phyloP scores from a whole-genome alignment of 257 asterid genomes.

The Salvia splendens region DNA sequence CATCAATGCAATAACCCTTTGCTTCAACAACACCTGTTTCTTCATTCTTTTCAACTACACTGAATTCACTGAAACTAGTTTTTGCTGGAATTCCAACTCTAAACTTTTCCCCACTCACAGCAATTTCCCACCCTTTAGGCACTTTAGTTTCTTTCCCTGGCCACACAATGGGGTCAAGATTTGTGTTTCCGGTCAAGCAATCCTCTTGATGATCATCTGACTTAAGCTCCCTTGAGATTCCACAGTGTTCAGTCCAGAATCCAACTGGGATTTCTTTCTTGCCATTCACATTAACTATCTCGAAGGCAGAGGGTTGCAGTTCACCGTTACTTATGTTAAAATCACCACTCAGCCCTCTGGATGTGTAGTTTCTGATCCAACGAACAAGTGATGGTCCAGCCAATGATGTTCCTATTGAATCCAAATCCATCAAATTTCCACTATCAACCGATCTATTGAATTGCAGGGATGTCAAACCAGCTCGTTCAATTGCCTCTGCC shows the following conservation, averaged over 20 bases:
- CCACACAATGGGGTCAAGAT: constrained; percentile 43
- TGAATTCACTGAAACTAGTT: constrained; percentile 35
- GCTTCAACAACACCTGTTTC: constrained; percentile 30
- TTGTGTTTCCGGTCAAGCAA: constrained; percentile 17
- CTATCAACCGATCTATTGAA: constrained; percentile 18
- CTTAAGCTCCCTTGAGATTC: constrained; percentile 32
- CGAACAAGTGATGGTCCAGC: constrained; percentile 37
- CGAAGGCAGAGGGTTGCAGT: constrained; percentile 38
- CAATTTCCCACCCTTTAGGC: constrained; percentile 50
- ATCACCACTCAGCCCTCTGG: constrained; percentile 29
- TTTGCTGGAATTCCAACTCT: constrained; percentile 47
- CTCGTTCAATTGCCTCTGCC: constrained; percentile 40
- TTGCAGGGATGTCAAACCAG: constrained; percentile 20
- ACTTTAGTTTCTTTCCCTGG: constrained; percentile 38
- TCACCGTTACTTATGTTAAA: constrained; percentile 38
- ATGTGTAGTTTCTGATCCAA: constrained; percentile 32
- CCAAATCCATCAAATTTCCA: constrained; percentile 38
- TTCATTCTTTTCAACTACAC: constrained; percentile 35
- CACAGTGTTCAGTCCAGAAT: constrained; percentile 42
- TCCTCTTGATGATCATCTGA: background rate
- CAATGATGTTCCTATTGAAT: constrained; percentile 41
- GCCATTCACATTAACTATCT: constrained; percentile 52
- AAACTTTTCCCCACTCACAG: constrained; percentile 41
- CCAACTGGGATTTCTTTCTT: constrained; percentile 38
- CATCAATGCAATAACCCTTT: constrained; percentile 48